A percentile compares a stretch with the other conserved stretches of the same genome.
phyloP scores from a whole-genome alignment of 148 eudicot genomes.

The Dysphania ambrosioides region DNA sequence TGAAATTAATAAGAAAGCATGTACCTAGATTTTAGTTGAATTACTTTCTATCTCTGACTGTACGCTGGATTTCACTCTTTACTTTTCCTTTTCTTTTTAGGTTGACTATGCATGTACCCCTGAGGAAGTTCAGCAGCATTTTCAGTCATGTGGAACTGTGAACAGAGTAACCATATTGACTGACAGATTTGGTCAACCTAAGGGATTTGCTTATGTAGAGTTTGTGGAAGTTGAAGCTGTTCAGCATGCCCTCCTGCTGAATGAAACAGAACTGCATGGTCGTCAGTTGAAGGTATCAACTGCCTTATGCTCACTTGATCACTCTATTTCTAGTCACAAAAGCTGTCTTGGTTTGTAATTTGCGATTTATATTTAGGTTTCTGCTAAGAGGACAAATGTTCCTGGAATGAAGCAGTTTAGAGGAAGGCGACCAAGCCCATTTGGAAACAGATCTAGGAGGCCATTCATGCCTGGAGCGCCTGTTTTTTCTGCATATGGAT shows the following conservation, averaged over 20 bases:
- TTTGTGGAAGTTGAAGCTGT: constrained; percentile 70
- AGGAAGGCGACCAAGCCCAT: constrained; percentile 61
- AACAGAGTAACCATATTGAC: constrained; percentile 69
- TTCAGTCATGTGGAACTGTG: constrained; percentile 76
- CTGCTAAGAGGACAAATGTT: constrained; percentile 68
- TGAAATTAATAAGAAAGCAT: not conserved
- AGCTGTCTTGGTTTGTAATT: not conserved
- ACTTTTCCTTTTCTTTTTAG: constrained; percentile 25
- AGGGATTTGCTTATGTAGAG: constrained; percentile 74
- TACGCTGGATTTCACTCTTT: not conserved
- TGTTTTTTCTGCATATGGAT: constrained; percentile 55
- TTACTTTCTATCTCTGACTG: not conserved
- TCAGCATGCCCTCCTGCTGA: constrained; percentile 53
- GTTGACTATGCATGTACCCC: constrained; percentile 82
- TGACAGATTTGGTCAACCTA: constrained; percentile 73
- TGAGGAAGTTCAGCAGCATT: constrained; percentile 76
- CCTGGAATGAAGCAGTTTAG: constrained; percentile 73
- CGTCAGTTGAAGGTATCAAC: constrained; percentile 60
- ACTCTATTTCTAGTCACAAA: not conserved
- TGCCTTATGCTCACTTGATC: not conserved
- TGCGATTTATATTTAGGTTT: constrained; percentile 42
- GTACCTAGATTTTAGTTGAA: not conserved
- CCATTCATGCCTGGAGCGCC: constrained; percentile 63
- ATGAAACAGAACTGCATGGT: constrained; percentile 68
- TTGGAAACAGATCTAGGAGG: constrained; percentile 50